Evolutionary conservation across 2,329 filamentous ascomycete species (phyloP), one percentile per base, ranked within the genome.

Genomic region (Pseudopithomyces chartarum): DNA sequence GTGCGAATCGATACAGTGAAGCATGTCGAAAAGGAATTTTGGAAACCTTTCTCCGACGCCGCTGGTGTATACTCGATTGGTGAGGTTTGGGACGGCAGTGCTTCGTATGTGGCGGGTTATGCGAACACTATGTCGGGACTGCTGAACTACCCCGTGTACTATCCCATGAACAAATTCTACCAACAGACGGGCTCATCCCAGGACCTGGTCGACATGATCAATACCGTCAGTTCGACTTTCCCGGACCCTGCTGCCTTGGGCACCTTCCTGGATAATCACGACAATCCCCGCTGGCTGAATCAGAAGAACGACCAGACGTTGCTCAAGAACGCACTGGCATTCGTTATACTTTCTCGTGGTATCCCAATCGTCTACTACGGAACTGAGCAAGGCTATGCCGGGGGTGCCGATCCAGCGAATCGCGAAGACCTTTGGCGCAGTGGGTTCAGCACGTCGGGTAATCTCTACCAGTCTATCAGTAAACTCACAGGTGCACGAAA

Each of bases 1-100:
- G 75, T 87, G 11, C 83, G 85, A 33, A 82, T 87, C 62, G 85
- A 88, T 60, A 86, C 84, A 0, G 50, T 84, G 59, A 87, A 85
- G 71, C 84, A 88, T 68, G 84, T 87, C 13, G 80, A 86, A 59
- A 81, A 82, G 58, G 78, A 78, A 11, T 89, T 87, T 71, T 87
- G 85, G 77, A 74, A 83, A 0, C 71, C 66, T 0, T 89, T 88
- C 62, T 74, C 80, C 20, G 63, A 76, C 6, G 82, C 81, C 2
- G 79, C 84, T 1, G 85, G 84, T 4, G 82, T 87, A 1, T 88
- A 86, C 68, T 78, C 81, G 5, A 78, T 87, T 13, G 86, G 87
- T 10, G 87, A 89, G 66, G 85, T 88, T 2, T 82, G 79, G 49
- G 78, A 85, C 32, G 84, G 84, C 26, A 76, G 83, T 59, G 79